These are phyloP conservation scores for Kwoniella mangroviensis DNA, from an alignment of 768 basidiomycete genomes.

Conservation along the genomic window DNA sequence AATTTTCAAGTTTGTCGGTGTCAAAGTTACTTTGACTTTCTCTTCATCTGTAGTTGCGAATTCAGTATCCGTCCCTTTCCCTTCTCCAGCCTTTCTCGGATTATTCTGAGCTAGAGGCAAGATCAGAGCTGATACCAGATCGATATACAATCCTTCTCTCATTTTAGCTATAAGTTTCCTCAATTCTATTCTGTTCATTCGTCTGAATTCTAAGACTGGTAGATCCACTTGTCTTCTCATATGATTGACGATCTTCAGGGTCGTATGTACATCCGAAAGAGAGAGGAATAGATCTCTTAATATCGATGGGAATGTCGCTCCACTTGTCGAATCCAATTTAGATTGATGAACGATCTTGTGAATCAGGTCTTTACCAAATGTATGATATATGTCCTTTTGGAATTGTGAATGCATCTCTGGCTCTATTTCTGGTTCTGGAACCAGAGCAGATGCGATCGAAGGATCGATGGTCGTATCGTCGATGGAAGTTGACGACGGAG, in stretches of 20 bases:
- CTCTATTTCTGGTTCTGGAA: not conserved
- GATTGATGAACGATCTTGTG: slow-evolving; percentile 26
- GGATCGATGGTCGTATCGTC: slow-evolving; percentile 1
- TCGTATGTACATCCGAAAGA: slow-evolving; percentile 24
- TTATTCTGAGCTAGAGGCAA: slow-evolving; percentile 34
- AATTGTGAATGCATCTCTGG: slow-evolving; percentile 21
- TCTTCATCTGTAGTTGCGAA: slow-evolving; percentile 8
- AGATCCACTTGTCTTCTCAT: slow-evolving; percentile 35
- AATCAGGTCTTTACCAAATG: slow-evolving; percentile 13
- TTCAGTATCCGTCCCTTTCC: slow-evolving; percentile 9
- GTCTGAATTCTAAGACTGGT: slow-evolving; percentile 11
- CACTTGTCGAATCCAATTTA: slow-evolving; percentile 30
- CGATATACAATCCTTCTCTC: slow-evolving; percentile 34
- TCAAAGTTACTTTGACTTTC: slow-evolving; percentile 28
- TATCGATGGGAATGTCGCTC: slow-evolving; percentile 30
- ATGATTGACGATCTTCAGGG: slow-evolving; percentile 34
- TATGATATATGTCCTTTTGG: slow-evolving; percentile 20
- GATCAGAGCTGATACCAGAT: slow-evolving; percentile 32
- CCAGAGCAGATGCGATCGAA: not conserved
- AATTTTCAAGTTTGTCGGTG: slow-evolving; percentile 34
- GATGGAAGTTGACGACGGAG: not conserved
- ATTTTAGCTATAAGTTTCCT: slow-evolving; percentile 36
- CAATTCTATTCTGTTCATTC: slow-evolving; percentile 21
- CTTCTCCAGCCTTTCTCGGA: not conserved
- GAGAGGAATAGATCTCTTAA: slow-evolving; percentile 38